Base-by-base conservation (phyloP, 495 filamentous ascomycete genomes). In the Haplographium delicatum region DNA sequence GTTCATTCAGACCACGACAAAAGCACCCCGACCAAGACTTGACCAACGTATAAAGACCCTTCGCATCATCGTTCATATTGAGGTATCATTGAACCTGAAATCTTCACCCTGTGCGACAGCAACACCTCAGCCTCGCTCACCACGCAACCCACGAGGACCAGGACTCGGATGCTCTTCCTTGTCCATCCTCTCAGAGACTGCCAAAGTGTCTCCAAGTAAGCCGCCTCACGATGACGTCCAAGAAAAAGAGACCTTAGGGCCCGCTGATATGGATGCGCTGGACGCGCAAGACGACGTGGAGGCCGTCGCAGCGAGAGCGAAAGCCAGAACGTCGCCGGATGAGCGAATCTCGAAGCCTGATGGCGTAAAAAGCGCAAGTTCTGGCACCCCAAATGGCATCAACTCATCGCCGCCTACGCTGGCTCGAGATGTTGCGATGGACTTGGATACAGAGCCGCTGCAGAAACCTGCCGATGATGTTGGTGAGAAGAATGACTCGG, bases 401-500 rank as follows among this genome's bases (percentile, higher is more conserved):
- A 28, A 41, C 37, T 62, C 60, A 20, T 59, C 56, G 9, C 60
- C 56, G 11, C 59, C 56, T 9, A 11, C 37, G 11, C 9, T 50
- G 35, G 10, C 11, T 18, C 34, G 46, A n/a, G 41, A 45, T 30
- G 45, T 15, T 38, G 45, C 40, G 15, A 59, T 62, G 56, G 50
- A 62, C 37, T 6, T 59, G 33, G 52, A 54, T 39, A 41, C 39
- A 13, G 16, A 13, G 11, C 8, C 7, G 6, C 16, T 10, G 15
- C 34, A 44, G 13, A 54, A 57, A 30, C 47, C n/a, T 13, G n/a
- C 24, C 1, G 70, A 72, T 16, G 54, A 57, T 65, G 64, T 58
- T 43, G 64, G 42, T 23, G 67, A 58, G 50, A 78, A 80, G 30
- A 79, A 75, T 46, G 84, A 89, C 61, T 89, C 85, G 10, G 86